A percentile compares a stretch with the other conserved stretches of the same genome.
Conservation (phyloP, 352 stramenopile species). For the Globisporangium abappressorium region DNA sequence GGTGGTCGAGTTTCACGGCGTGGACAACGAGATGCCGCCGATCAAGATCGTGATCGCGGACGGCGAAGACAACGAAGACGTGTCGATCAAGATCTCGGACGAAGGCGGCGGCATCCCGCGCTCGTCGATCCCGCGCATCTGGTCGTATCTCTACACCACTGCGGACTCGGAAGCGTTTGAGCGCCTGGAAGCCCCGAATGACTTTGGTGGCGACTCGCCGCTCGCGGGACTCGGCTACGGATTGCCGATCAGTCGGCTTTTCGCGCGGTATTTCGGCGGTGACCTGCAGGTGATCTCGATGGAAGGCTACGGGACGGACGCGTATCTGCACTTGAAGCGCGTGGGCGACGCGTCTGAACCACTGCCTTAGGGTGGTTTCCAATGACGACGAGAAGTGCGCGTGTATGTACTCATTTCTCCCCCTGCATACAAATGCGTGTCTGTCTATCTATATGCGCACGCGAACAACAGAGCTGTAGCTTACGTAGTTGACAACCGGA, state of each 20-base stretch:
- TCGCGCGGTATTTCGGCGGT: slow-evolving; percentile 99
- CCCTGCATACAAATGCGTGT: background rate
- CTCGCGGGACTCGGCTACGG: slow-evolving; percentile 96
- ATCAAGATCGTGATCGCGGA: slow-evolving; percentile 99
- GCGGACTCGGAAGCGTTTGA: slow-evolving; percentile 94
- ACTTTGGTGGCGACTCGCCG: slow-evolving; percentile 86
- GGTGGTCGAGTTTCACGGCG: slow-evolving; percentile 96
- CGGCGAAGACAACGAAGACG: slow-evolving; percentile 98
- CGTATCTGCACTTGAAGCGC: slow-evolving; percentile 93
- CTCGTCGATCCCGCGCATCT: slow-evolving; percentile 98
- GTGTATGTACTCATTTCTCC: background rate
- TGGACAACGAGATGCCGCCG: slow-evolving; percentile 97
- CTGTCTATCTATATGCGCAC: background rate
- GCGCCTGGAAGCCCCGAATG: slow-evolving; percentile 82
- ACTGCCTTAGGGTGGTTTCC: slow-evolving; percentile 44
- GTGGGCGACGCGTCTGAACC: slow-evolving; percentile 90
- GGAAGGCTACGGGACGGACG: slow-evolving; percentile 99
- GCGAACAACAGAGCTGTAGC: background rate
- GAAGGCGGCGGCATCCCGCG: slow-evolving; percentile 99
- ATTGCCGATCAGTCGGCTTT: slow-evolving; percentile 94
- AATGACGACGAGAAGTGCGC: background rate
- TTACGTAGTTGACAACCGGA: background rate
- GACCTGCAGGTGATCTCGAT: slow-evolving; percentile 99
- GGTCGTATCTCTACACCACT: slow-evolving; percentile 99
- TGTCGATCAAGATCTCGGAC: slow-evolving; percentile 99